Conservation (phyloP, 2,329 filamentous ascomycete genomes). For the Epichloe glyceriae region DNA sequence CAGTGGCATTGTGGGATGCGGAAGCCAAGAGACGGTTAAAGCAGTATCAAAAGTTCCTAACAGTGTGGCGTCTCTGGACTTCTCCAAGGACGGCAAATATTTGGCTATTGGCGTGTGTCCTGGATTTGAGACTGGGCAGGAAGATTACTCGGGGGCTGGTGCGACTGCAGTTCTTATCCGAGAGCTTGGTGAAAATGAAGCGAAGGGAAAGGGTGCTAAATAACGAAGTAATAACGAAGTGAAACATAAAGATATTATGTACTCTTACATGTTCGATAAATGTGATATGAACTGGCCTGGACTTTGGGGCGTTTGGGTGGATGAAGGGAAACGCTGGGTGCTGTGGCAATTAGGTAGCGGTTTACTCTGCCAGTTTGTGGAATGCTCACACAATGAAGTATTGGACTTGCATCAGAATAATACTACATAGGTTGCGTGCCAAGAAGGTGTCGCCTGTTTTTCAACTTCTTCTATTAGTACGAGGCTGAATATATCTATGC, state of each 20-base stretch:
- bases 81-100: constrained; percentile 63
- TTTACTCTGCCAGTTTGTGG: constrained; percentile 14
- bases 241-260: background rate
- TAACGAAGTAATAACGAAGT: constrained; percentile 33
- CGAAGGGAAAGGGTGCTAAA: constrained; percentile 70
- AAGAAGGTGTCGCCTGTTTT: background rate
- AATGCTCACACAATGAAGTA: constrained; percentile 19
- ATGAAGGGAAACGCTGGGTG: constrained; percentile 11
- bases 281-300: background rate
- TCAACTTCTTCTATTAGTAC: background rate
- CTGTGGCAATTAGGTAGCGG: background rate
- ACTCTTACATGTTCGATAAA: background rate
- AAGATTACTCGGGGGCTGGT: constrained; percentile 61
- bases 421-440: background rate
- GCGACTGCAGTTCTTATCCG: constrained; percentile 67
- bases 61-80: constrained; percentile 64
- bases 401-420: background rate
- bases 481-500: background rate
- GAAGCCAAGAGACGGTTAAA: constrained; percentile 80
- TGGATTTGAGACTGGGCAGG: constrained; percentile 76
- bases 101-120: constrained; percentile 73
- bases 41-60: constrained; percentile 77
- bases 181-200: constrained; percentile 77
- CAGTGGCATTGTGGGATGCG: constrained; percentile 88
- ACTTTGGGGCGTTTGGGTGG: constrained; percentile 17